These are phyloP conservation scores for Fusarium sp. DNA, from an alignment of 2,329 filamentous ascomycete genomes.

Conservation along the genomic window DNA sequence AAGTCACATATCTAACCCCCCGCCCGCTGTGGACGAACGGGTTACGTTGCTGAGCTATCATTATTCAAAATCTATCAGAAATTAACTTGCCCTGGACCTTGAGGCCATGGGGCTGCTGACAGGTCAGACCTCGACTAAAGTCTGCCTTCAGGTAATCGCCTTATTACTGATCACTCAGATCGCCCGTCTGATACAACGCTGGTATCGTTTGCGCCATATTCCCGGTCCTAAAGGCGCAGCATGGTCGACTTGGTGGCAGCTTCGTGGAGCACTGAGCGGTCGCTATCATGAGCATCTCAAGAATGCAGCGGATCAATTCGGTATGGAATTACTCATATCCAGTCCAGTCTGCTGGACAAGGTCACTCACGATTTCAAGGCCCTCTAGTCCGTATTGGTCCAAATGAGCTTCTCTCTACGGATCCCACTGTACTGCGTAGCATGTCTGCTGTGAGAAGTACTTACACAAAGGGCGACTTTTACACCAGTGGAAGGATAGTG, in stretches of 20 bases:
- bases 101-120: constrained; percentile 33
- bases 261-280: constrained; percentile 47
- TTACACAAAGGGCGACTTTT: constrained; percentile 61
- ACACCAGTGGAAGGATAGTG: constrained; percentile 66
- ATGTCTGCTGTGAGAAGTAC: constrained; percentile 56
- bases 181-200: constrained; percentile 33
- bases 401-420: constrained; percentile 58
- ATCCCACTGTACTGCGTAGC: constrained; percentile 57
- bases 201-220: constrained; percentile 50
- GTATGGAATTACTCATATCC: constrained; percentile 11
- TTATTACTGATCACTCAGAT: not conserved
- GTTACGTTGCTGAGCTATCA: not conserved
- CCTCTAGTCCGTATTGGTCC: constrained; percentile 60
- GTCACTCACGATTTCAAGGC: constrained; percentile 40
- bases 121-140: not conserved
- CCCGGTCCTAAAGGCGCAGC: constrained; percentile 46
- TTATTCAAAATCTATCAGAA: not conserved
- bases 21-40: too few relatives aligned
- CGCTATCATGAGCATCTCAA: constrained; percentile 50
- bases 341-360: too few relatives aligned
- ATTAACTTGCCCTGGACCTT: not conserved
- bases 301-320: constrained; percentile 45
- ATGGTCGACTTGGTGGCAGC: constrained; percentile 53
- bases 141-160: constrained; percentile 3
- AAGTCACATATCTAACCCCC: constrained; percentile 2